A percentile compares a stretch with the other conserved stretches of the same genome.
These are phyloP conservation scores for Hypomontagnella monticulosa DNA, from an alignment of 495 filamentous ascomycete species.

Conservation along the genomic window DNA sequence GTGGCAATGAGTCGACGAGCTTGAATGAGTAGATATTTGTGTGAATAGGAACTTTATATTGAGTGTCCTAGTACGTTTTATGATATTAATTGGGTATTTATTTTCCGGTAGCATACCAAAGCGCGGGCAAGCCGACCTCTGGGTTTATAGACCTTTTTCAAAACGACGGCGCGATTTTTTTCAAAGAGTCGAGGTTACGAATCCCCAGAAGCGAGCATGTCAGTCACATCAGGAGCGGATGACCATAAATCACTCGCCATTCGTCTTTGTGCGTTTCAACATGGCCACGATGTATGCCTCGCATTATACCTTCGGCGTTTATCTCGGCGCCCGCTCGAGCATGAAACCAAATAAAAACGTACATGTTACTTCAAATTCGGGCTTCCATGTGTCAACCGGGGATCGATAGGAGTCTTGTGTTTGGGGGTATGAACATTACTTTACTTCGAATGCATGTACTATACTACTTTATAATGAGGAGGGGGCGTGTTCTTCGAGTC, in stretches of 20 bases:
- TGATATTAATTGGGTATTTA: conserved; percentile 43
- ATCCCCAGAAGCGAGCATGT: conserved; percentile 8
- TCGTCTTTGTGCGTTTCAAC: conserved; percentile 1
- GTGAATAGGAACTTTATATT: conserved; percentile 7
- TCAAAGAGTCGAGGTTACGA: conserved; percentile 2
- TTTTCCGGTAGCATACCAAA: conserved; percentile 38
- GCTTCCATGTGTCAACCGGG: conserved; percentile 10
- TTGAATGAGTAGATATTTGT: conserved; percentile 44
- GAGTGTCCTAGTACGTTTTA: conserved; percentile 31
- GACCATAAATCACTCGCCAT: not conserved
- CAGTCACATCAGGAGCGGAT: conserved; percentile 1
- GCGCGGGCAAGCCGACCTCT: conserved; percentile 14
- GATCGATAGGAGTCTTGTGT: conserved; percentile 12
- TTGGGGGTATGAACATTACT: conserved; percentile 22
- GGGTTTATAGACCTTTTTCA: conserved; percentile 26
- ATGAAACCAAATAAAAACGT: conserved; percentile 3
- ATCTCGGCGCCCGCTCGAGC: not conserved
- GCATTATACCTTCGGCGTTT: not conserved
- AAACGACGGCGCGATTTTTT: conserved; percentile 22
- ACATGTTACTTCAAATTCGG: conserved; percentile 14
- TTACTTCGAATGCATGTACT: conserved; percentile 43
- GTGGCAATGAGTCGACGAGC: conserved; percentile 63
- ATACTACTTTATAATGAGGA: conserved; percentile 44
- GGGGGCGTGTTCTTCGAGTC: conserved; percentile 3
- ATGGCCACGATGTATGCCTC: conserved; percentile 23